These are phyloP conservation scores for Solanum paucissectum DNA, from an alignment of 257 asterid species.

Conservation along the genomic window DNA sequence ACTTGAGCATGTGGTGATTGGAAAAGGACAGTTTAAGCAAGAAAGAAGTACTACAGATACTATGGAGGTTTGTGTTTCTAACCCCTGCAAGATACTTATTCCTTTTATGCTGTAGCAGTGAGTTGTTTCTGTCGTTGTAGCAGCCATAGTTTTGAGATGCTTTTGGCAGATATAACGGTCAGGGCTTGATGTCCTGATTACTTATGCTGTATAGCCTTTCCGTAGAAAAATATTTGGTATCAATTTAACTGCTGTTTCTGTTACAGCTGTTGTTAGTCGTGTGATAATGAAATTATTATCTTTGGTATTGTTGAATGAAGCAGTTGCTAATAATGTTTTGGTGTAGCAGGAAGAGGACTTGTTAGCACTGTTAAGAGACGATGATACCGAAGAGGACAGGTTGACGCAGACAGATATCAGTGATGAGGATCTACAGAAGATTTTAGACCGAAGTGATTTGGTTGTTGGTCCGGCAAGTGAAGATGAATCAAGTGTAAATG, in stretches of 20 bases:
- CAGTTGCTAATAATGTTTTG: neutral
- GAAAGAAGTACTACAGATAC: slow-evolving; percentile 38
- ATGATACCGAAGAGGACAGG: slow-evolving; percentile 61
- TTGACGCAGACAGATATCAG: slow-evolving; percentile 73
- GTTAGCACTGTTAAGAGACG: slow-evolving; percentile 63
- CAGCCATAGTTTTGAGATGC: neutral
- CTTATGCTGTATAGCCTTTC: neutral
- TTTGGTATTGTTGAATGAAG: neutral
- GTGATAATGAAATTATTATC: neutral
- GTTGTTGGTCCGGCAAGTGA: slow-evolving; percentile 11
- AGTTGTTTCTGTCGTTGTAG: neutral
- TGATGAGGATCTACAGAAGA: slow-evolving; percentile 66
- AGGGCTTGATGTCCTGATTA: neutral
- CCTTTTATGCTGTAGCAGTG: neutral
- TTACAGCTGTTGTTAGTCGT: neutral
- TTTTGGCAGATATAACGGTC: neutral
- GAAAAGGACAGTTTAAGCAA: slow-evolving; percentile 89
- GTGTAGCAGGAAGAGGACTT: slow-evolving; percentile 71
- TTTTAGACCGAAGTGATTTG: slow-evolving; percentile 80
- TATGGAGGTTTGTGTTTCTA: neutral
- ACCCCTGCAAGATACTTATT: neutral
- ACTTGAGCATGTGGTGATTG: slow-evolving; percentile 97
- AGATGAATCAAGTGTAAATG: slow-evolving; percentile 1
- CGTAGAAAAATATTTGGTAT: neutral
- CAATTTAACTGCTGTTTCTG: neutral